These are phyloP conservation scores for Ustilago cynodontis DNA, from an alignment of 1,284 basidiomycete species.

Conservation along the genomic window DNA sequence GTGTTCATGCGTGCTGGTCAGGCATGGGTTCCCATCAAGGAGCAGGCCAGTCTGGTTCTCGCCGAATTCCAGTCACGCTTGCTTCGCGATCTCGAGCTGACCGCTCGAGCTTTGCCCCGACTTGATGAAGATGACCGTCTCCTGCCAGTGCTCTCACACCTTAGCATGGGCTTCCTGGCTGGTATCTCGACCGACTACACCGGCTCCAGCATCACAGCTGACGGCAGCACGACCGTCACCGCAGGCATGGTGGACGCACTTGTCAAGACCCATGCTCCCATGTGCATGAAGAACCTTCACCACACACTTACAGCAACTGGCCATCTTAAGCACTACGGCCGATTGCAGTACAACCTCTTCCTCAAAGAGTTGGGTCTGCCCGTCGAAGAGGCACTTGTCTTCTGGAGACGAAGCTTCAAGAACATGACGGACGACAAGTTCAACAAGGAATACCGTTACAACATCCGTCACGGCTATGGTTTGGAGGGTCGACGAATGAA, in stretches of 20 bases:
- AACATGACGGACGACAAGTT: conserved; percentile 89
- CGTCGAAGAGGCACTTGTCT: conserved; percentile 91
- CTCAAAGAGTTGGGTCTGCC: conserved; percentile 89
- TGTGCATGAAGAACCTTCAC: conserved; percentile 95
- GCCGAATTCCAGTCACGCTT: conserved; percentile 86
- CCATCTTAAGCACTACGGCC: conserved; percentile 92
- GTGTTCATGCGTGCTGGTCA: conserved; percentile 85
- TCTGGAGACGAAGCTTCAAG: conserved; percentile 90
- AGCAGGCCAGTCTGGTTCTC: conserved; percentile 88
- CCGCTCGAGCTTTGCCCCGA: conserved; percentile 88
- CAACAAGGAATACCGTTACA: conserved; percentile 97
- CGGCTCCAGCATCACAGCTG: conserved; percentile 70
- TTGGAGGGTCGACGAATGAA: conserved; percentile 93
- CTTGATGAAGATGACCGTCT: conserved; percentile 95
- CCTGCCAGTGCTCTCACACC: conserved; percentile 88
- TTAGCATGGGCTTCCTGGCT: conserved; percentile 92
- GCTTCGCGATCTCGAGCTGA: conserved; percentile 86
- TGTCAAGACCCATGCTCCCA: conserved; percentile 88
- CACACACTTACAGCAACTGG: conserved; percentile 81
- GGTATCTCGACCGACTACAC: conserved; percentile 87
- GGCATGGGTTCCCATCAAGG: conserved; percentile 87
- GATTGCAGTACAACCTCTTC: conserved; percentile 93
- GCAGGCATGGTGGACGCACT: conserved; percentile 95
- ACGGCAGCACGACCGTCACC: conserved; percentile 78
- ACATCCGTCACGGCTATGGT: conserved; percentile 95